Evolutionary conservation across 495 filamentous ascomycete genomes (phyloP), one percentile per base, ranked within the genome.

Genomic region (Hypomontagnella submonticulosa): DNA sequence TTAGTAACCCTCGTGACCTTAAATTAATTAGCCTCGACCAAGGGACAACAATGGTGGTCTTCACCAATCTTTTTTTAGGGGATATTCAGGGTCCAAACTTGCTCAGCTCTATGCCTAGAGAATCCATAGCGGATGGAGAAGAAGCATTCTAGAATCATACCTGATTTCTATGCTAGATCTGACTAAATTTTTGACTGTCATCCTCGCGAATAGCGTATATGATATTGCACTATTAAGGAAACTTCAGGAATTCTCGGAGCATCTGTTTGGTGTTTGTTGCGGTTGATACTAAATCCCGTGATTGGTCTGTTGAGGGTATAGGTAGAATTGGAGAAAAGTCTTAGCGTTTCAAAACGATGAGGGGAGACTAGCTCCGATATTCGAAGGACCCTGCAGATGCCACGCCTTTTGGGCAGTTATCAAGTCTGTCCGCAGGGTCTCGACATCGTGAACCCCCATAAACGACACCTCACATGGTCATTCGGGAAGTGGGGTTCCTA

Each of bases 1-100:
- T 43, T 42, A 58, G 55, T 42, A 59, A 46, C 42, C 47, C 61
- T 38, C 46, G 50, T 61, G 63, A 55, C 49, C 37, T 27, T 55
- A 19, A 18, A 55, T 38, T n/a, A n/a, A 54, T 37, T 48, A 43
- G 36, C 3, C 5, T 48, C 27, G 23, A 11, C 11, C 13, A 40
- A 11, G 49, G 51, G 43, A 43, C 12, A 19, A 9, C 20, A 4
- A 6, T 9, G 4, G 20, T 18, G 30, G 3, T 20, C 7, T 34
- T n/a, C 6, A 11, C 23, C 12, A 36, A 46, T 20, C 4, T 51
- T 48, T 50, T 51, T 36, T 53, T 61, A 37, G 54, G 32, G 62
- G 27, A 59, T 53, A 15, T 59, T 49, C 32, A 54, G 62, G 55
- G 44, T 44, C 50, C 20, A 57, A 61, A 12, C 37, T 46, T 51